Percentiles rank a stretch among this genome's conserved stretches.
These are phyloP conservation scores for Chrysoporthe austroafricana DNA, from an alignment of 2,329 filamentous ascomycete species.

Conservation along the genomic window DNA sequence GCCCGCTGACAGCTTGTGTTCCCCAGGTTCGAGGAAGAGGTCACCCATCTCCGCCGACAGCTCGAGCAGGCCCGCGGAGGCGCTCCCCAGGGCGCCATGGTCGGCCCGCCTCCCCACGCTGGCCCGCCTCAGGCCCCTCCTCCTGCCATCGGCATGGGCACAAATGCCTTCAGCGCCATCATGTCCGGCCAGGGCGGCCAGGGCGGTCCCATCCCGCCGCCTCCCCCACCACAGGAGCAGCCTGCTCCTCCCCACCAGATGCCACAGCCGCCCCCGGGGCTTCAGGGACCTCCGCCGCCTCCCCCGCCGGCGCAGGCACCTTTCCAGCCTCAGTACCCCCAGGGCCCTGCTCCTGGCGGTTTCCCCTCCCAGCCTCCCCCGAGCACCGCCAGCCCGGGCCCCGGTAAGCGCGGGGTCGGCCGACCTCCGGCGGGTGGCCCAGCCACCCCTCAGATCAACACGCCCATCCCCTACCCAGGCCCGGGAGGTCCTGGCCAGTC, in stretches of 20 bases:
- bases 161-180: conserved; percentile 91
- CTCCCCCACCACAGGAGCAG: conserved; percentile 64
- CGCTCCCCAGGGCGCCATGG: conserved; percentile 60
- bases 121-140: conserved; percentile 84
- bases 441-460: conserved; percentile 90
- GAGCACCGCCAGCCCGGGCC: conserved; percentile 84
- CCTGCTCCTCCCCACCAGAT: conserved; percentile 62
- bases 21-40: conserved; percentile 88
- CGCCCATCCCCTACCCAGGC: conserved; percentile 83
- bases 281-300: conserved; percentile 61
- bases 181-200: conserved; percentile 88
- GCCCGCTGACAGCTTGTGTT: conserved; percentile 21
- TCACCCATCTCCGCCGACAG: conserved; percentile 82
- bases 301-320: conserved; percentile 66
- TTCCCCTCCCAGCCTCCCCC: conserved; percentile 84
- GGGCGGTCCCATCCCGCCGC: conserved; percentile 82
- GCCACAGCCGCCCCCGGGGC: conserved; percentile 75
- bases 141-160: conserved; percentile 86
- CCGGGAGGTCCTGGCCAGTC: conserved; percentile 65
- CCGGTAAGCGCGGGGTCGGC: conserved; percentile 71
- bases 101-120: conserved; percentile 72
- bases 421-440: conserved; percentile 70
- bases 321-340: conserved; percentile 72
- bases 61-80: conserved; percentile 75
- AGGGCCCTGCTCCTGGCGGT: conserved; percentile 63